These are phyloP conservation scores for Phaseolus lunatus DNA, from an alignment of 306 rosid genomes.

Conservation along the genomic window DNA sequence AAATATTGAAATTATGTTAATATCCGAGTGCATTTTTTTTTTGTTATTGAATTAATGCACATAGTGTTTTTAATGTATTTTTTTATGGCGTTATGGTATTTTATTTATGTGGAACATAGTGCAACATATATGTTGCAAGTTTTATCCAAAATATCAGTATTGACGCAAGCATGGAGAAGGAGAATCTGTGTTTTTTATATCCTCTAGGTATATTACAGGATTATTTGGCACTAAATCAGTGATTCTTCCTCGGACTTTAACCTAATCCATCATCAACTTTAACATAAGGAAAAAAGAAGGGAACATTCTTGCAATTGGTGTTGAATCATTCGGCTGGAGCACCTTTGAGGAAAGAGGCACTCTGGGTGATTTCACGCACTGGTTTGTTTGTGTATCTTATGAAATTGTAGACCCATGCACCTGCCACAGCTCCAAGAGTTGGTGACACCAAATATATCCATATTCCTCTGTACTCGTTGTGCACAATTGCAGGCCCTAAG, in stretches of 20 bases:
- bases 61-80: too few species aligned
- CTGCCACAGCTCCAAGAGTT: conserved; percentile 64
- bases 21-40: too few species aligned
- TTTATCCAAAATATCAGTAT: neutral
- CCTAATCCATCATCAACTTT: neutral
- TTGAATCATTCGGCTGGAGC: conserved; percentile 23
- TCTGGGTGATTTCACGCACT: conserved; percentile 59
- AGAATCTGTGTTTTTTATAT: neutral
- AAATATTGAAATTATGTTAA: neutral
- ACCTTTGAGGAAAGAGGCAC: conserved; percentile 61
- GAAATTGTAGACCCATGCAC: conserved; percentile 67
- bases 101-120: too few species aligned
- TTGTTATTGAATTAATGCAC: too few species aligned
- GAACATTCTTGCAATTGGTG: neutral
- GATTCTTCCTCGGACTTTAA: neutral
- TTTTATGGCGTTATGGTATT: too few species aligned
- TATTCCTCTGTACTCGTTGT: conserved; percentile 48
- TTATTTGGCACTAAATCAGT: neutral
- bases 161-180: neutral
- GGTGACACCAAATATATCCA: conserved; percentile 73
- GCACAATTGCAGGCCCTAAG: conserved; percentile 78
- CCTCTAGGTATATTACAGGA: neutral
- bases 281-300: neutral
- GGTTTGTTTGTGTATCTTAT: conserved; percentile 71
- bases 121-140: neutral